Evolutionary conservation across 1,139 yeast species (phyloP).

Genomic region (Sugiyamaella novakii): DNA sequence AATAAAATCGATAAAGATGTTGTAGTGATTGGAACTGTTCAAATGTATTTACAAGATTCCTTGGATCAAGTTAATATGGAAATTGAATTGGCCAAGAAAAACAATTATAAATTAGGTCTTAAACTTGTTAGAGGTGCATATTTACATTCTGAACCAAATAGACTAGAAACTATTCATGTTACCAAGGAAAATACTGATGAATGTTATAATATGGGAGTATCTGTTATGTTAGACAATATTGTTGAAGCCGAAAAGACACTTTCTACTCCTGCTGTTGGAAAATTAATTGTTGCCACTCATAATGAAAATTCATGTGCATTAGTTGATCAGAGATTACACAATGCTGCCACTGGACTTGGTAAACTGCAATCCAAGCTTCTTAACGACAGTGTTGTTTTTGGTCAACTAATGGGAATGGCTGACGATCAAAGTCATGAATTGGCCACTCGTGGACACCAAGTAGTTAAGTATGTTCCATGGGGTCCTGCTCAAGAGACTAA

Average conservation of each 20-base stretch:
- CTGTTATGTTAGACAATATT: conserved; percentile 64
- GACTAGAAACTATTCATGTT: conserved; percentile 66
- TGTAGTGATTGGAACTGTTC: conserved; percentile 88
- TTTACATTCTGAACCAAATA: conserved; percentile 81
- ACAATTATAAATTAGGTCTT: conserved; percentile 73
- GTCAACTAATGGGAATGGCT: conserved; percentile 95
- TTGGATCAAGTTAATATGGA: conserved; percentile 63
- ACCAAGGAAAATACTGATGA: conserved; percentile 77
- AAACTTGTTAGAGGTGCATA: conserved; percentile 98
- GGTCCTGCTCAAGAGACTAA: conserved; percentile 95
- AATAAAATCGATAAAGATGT: conserved; percentile 63
- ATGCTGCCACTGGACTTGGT: conserved; percentile 34
- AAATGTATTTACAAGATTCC: conserved; percentile 83
- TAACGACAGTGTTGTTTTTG: conserved; percentile 62
- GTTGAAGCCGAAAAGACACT: conserved; percentile 47
- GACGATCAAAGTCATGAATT: conserved; percentile 82
- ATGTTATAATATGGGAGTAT: conserved; percentile 73
- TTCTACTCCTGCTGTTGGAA: conserved; percentile 57
- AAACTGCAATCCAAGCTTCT: conserved; percentile 24
- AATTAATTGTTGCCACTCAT: conserved; percentile 90
- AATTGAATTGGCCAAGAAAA: conserved; percentile 61
- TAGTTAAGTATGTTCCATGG: conserved; percentile 96
- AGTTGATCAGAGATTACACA: conserved; percentile 59
- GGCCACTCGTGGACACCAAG: conserved; percentile 64
- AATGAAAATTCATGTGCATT: conserved; percentile 75